These are phyloP conservation scores for Amphichorda felina DNA, from an alignment of 2,329 filamentous ascomycete species.

Conservation along the genomic window DNA sequence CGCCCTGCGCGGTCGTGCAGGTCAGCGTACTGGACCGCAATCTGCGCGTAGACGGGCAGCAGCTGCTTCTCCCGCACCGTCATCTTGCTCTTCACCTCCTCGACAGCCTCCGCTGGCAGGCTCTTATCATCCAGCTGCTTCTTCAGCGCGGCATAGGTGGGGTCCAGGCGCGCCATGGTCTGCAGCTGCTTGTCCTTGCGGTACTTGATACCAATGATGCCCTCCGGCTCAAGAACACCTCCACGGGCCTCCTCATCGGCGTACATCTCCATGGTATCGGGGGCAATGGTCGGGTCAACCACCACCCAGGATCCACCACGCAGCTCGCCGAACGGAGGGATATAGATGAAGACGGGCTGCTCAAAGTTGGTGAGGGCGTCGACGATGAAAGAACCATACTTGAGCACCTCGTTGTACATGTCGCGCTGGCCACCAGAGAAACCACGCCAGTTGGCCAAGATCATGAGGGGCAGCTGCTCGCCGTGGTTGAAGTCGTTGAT, in stretches of 20 bases:
- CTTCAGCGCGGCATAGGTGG: constrained; percentile 72
- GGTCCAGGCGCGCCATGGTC: constrained; percentile 91
- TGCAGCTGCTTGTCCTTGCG: constrained; percentile 93
- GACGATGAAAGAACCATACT: constrained; percentile 98
- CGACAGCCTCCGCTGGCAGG: constrained; percentile 62
- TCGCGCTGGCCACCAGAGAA: constrained; percentile 99
- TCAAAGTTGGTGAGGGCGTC: constrained; percentile 97
- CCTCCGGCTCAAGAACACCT: constrained; percentile 95
- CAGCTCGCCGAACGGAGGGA: constrained; percentile 89
- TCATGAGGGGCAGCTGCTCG: constrained; percentile 97
- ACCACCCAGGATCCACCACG: constrained; percentile 99
- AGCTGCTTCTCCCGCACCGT: constrained; percentile 75
- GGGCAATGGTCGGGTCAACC: constrained; percentile 96
- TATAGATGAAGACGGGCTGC: constrained; percentile 98
- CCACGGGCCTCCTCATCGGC: constrained; percentile 89
- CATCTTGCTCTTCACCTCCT: constrained; percentile 75
- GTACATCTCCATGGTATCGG: constrained; percentile 98
- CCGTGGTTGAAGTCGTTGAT: constrained; percentile 99
- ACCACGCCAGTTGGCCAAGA: constrained; percentile 98
- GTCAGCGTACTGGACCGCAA: constrained; percentile 94
- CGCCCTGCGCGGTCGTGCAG: constrained; percentile 92
- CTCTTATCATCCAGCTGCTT: constrained; percentile 54
- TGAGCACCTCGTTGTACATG: constrained; percentile 99
- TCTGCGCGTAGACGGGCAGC: constrained; percentile 86
- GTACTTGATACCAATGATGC: constrained; percentile 98